Evolutionary conservation across 331 rosid species (phyloP).

Genomic region (Quercus lobata): DNA sequence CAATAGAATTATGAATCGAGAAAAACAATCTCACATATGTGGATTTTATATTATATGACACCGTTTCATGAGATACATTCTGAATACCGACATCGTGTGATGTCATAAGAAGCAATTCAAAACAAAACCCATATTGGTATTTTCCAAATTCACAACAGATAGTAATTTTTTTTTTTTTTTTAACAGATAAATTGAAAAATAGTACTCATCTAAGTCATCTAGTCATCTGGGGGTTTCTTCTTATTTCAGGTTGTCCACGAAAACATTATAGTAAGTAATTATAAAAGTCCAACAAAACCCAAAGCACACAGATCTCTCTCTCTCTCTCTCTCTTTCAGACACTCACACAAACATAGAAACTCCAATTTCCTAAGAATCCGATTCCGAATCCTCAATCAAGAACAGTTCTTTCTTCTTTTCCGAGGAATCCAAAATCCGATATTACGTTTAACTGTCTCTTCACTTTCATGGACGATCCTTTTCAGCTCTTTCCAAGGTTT

Average conservation of each 20-base stretch:
- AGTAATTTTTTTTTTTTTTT: background rate
- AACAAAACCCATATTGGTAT: too few species aligned
- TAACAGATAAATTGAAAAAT: too few species aligned
- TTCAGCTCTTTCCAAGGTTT: conserved; percentile 49
- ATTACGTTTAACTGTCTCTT: conserved; percentile 13
- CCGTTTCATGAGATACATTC: too few species aligned
- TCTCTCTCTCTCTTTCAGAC: conserved; percentile 8
- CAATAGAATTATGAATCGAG: too few species aligned
- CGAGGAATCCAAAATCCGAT: conserved; percentile 8
- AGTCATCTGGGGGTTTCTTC: background rate
- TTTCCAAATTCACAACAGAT: background rate
- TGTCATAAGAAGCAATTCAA: too few species aligned
- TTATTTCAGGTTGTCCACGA: background rate
- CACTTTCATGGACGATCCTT: conserved; percentile 55
- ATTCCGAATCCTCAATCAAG: conserved; percentile 10
- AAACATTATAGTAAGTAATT: too few species aligned
- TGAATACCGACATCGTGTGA: too few species aligned
- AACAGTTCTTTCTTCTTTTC: background rate
- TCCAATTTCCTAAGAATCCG: background rate
- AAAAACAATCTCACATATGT: rapidly evolving
- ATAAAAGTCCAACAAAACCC: background rate
- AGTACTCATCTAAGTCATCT: too few species aligned
- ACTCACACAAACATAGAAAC: background rate
- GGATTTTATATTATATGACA: rapidly evolving
- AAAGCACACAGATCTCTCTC: conserved; percentile 12